A percentile compares a stretch with the other conserved stretches of the same genome.
Evolutionary conservation across 2,329 filamentous ascomycete genomes (phyloP).

Genomic region (Fusarium lyarnte): DNA sequence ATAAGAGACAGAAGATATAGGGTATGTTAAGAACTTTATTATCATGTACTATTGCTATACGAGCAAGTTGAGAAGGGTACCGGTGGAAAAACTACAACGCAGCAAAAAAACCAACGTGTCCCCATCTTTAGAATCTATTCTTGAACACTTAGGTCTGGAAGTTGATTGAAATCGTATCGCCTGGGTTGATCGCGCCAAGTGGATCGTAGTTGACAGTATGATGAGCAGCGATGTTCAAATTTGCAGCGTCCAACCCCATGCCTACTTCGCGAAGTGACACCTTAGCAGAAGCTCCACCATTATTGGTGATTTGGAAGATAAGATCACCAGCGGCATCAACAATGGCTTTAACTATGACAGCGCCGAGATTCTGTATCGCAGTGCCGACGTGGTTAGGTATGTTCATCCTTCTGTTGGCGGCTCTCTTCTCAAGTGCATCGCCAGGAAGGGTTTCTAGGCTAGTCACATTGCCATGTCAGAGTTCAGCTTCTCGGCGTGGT

Average conservation of each 20-base stretch:
- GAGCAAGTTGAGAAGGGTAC: neutral
- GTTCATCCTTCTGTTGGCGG: neutral
- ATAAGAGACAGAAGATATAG: too few relatives aligned
- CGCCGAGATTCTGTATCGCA: neutral
- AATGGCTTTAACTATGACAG: neutral
- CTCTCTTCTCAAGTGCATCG: neutral
- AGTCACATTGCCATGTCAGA: neutral
- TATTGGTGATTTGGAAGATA: neutral
- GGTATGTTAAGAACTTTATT: too few relatives aligned
- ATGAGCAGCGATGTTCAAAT: neutral
- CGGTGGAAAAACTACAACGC: neutral
- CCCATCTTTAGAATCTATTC: neutral
- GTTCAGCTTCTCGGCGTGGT: neutral
- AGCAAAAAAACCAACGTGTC: neutral
- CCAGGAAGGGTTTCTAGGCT: neutral
- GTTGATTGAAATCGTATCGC: neutral
- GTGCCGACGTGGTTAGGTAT: neutral
- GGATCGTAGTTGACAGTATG: neutral
- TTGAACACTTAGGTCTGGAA: neutral
- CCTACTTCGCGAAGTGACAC: neutral
- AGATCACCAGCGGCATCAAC: neutral
- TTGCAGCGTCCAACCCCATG: neutral
- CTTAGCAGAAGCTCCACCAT: fast-evolving
- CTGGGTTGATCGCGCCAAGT: neutral
- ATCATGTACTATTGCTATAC: too few relatives aligned